A percentile compares a stretch with the other conserved stretches of the same genome.
Evolutionary conservation across 148 eudicot genomes (phyloP).

Genomic region (Rheum nobile): DNA sequence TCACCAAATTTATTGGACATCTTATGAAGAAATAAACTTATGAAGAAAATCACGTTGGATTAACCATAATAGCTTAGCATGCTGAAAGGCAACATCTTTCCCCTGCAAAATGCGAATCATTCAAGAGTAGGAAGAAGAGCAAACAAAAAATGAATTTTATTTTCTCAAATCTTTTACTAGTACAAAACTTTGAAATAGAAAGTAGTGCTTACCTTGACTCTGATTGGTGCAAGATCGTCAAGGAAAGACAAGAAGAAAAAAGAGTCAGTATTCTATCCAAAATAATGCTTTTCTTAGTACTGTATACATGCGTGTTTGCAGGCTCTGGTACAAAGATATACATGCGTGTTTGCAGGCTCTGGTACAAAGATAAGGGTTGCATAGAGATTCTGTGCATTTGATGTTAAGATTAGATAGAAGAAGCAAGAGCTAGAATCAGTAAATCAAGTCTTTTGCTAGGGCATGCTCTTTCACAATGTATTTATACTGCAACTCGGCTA

Average conservation of each 20-base stretch:
- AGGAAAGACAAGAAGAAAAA: conserved; percentile 15
- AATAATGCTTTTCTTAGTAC: too few species aligned
- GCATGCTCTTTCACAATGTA: too few species aligned
- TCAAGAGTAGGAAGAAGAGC: background rate
- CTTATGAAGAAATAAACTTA: conserved; percentile 26
- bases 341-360: background rate
- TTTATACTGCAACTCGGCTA: too few species aligned
- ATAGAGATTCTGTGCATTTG: background rate
- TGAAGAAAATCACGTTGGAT: conserved; percentile 96
- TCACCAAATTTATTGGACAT: background rate
- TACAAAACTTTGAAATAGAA: background rate
- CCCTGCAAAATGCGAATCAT: conserved; percentile 37
- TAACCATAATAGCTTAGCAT: too few species aligned
- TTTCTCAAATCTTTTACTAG: background rate
- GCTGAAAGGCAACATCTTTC: conserved; percentile 92
- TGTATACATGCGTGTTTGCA: background rate
- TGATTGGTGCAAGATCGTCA: too few species aligned
- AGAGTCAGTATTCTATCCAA: conserved; percentile 18
- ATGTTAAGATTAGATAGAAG: background rate
- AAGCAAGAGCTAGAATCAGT: too few species aligned
- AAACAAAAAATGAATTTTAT: background rate
- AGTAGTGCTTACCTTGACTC: conserved; percentile 46
- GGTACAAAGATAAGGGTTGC: background rate
- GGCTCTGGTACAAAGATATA: background rate
- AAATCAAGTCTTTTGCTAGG: too few species aligned